A percentile compares a stretch with the other conserved stretches of the same genome.
Conservation (phyloP, 371 early-diverging fungal genomes). For the Mucor ambiguus region DNA sequence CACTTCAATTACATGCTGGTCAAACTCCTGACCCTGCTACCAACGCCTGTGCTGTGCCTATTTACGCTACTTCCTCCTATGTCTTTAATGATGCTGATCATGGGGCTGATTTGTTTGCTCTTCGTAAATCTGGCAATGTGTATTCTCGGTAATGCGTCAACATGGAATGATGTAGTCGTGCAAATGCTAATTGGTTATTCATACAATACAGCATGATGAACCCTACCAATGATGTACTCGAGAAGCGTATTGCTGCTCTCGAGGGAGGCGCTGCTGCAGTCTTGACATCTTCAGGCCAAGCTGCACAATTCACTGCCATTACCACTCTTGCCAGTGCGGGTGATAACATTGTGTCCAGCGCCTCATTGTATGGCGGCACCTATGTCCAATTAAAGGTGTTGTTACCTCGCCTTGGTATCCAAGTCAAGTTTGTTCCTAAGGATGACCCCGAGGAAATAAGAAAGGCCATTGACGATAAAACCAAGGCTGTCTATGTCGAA, state of each 20-base stretch:
- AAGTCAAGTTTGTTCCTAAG: conserved; percentile 70
- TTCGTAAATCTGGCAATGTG: conserved; percentile 8
- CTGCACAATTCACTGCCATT: conserved; percentile 81
- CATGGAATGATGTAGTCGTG: neutral
- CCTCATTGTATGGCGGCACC: conserved; percentile 83
- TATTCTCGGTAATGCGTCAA: neutral
- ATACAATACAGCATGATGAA: conserved; percentile 38
- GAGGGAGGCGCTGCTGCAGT: conserved; percentile 75
- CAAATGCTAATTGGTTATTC: neutral
- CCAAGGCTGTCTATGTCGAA: conserved; percentile 86
- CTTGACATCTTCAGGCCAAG: conserved; percentile 56
- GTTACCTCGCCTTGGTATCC: conserved; percentile 79
- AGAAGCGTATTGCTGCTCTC: conserved; percentile 83
- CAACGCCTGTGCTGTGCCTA: conserved; percentile 82
- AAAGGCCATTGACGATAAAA: conserved; percentile 75
- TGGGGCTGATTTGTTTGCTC: conserved; percentile 56
- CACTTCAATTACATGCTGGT: conserved; percentile 89
- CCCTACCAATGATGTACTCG: conserved; percentile 86
- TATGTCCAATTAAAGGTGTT: conserved; percentile 84
- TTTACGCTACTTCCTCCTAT: conserved; percentile 84
- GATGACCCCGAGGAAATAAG: conserved; percentile 64
- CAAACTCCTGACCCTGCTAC: conserved; percentile 66
- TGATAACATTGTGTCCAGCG: conserved; percentile 83
- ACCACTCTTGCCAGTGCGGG: conserved; percentile 71
- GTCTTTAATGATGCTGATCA: conserved; percentile 30